Evolutionary conservation across 306 rosid genomes (phyloP).

Genomic region (Quercus bicolor): DNA sequence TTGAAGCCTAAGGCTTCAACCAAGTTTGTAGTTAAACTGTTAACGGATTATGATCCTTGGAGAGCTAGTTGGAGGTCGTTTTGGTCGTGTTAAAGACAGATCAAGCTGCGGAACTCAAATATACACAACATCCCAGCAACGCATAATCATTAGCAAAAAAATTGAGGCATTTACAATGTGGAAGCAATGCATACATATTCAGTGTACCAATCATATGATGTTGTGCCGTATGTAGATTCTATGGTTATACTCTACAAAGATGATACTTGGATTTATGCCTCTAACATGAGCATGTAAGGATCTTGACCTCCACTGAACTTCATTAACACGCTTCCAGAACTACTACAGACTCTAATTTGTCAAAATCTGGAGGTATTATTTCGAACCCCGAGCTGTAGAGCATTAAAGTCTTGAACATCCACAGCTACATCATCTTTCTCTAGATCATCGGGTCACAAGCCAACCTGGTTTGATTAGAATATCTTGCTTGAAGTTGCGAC

Average conservation of each 20-base stretch:
- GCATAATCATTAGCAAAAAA: not conserved
- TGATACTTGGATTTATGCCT: not conserved
- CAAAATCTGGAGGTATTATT: not conserved
- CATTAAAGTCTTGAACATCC: not conserved
- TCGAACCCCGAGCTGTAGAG: not conserved
- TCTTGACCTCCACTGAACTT: not conserved
- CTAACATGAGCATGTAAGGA: not conserved
- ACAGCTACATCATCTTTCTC: slow-evolving; percentile 10
- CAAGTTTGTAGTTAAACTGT: too few species aligned
- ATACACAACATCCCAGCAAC: not conserved
- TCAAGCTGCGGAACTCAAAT: not conserved
- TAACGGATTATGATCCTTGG: too few species aligned
- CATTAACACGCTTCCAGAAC: not conserved
- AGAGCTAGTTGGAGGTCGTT: too few species aligned
- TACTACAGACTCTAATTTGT: not conserved
- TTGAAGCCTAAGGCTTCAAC: too few species aligned
- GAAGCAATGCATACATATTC: not conserved
- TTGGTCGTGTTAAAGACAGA: too few species aligned
- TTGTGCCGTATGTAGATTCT: not conserved
- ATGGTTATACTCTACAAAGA: not conserved
- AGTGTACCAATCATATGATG: not conserved
- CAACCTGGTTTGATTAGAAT: slow-evolving; percentile 79
- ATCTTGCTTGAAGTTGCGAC: slow-evolving; percentile 86
- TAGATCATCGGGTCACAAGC: slow-evolving; percentile 69
- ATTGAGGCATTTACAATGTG: not conserved